phyloP scores from a whole-genome alignment of 148 eudicot genomes.

The Dianthus caryophyllus region DNA sequence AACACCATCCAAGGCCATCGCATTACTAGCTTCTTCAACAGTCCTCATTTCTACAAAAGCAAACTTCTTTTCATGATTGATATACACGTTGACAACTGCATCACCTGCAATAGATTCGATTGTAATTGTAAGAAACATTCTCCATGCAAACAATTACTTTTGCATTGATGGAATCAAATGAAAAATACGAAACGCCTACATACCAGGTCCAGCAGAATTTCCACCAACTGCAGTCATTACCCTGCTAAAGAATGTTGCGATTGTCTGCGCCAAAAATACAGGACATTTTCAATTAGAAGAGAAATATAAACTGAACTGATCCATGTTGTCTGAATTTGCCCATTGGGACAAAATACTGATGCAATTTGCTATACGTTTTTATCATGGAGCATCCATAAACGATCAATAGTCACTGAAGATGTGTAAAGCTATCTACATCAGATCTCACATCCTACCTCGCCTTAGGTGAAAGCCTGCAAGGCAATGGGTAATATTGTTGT shows the following conservation, averaged over 20 bases:
- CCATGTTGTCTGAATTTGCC: background rate
- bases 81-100: slow-evolving; percentile 94
- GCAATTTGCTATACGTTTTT: no score
- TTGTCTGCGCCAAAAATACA: slow-evolving; percentile 47
- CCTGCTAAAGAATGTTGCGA: slow-evolving; percentile 84
- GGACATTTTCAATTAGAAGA: background rate
- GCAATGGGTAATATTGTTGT: no score
- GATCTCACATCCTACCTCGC: no score
- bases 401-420: no score
- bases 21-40: slow-evolving; percentile 97
- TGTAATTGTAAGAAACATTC: background rate
- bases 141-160: background rate
- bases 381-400: no score
- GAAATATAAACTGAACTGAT: background rate
- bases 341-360: background rate
- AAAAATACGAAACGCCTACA: slow-evolving; percentile 21
- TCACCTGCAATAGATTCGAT: slow-evolving; percentile 47
- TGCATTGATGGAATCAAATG: background rate
- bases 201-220: slow-evolving; percentile 87
- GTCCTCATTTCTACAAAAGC: slow-evolving; percentile 98
- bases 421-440: no score
- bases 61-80: slow-evolving; percentile 95
- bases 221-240: slow-evolving; percentile 83
- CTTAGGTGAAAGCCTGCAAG: no score
- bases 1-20: slow-evolving; percentile 94